phyloP scores from a whole-genome alignment of 441 rosid genomes.

The Daphne laureola region DNA sequence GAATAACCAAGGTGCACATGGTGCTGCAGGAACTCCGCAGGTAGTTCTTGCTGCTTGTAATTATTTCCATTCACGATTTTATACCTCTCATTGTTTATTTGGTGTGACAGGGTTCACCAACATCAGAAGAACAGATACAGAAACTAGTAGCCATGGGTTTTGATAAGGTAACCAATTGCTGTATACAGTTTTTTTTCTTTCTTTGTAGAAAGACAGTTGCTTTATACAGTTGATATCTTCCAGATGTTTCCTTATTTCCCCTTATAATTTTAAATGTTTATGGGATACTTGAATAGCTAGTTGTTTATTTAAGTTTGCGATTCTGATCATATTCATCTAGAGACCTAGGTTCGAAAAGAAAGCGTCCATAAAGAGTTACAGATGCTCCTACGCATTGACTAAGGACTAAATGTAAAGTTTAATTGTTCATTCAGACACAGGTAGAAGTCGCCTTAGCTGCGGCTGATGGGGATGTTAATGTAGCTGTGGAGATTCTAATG shows the following conservation, averaged over 20 bases:
- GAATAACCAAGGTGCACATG: conserved; percentile 25
- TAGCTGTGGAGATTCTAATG: conserved; percentile 91
- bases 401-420: background rate
- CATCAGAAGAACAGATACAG: conserved; percentile 64
- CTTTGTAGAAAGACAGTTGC: too few relatives aligned
- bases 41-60: conserved; percentile 19
- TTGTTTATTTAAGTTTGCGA: too few relatives aligned
- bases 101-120: conserved; percentile 32
- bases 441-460: conserved; percentile 95
- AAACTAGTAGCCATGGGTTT: conserved; percentile 91
- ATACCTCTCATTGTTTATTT: conserved; percentile 12
- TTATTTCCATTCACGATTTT: conserved; percentile 5
- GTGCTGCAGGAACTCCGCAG: conserved; percentile 38
- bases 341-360: too few relatives aligned
- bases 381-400: too few relatives aligned
- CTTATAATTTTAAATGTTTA: too few relatives aligned
- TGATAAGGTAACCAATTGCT: conserved; percentile 50
- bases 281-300: too few relatives aligned
- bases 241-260: too few relatives aligned
- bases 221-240: background rate
- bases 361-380: too few relatives aligned
- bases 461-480: conserved; percentile 79
- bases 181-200: background rate
- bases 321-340: too few relatives aligned
- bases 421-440: conserved; percentile 57